Evolutionary conservation across 2,329 filamentous ascomycete species (phyloP).

Genomic region (Diaporthe aspalathi): DNA sequence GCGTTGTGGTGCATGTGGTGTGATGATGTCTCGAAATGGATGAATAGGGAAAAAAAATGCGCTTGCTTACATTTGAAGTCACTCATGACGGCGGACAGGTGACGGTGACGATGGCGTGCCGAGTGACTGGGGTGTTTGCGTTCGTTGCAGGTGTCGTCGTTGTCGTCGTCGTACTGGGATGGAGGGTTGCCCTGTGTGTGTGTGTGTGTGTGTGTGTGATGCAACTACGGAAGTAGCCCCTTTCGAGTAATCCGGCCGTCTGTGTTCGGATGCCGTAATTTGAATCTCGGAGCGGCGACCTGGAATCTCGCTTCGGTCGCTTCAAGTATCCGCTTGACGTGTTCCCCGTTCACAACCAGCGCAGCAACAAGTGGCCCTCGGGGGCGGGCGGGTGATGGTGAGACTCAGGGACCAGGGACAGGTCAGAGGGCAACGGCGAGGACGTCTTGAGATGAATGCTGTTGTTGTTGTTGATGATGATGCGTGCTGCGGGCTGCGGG

Average conservation of each 20-base stretch:
- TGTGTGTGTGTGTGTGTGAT: no score
- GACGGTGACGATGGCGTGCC: conserved; percentile 1
- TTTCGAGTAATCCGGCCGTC: conserved; percentile 22
- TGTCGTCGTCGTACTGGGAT: conserved; percentile 14
- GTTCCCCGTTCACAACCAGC: conserved; percentile 3
- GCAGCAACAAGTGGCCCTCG: conserved; percentile 4
- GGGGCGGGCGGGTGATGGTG: neutral
- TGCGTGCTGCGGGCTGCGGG: neutral
- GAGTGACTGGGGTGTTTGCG: neutral
- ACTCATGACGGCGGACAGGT: conserved; percentile 6
- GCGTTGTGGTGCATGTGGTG: neutral
- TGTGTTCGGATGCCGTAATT: conserved; percentile 30
- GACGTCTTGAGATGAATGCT: neutral
- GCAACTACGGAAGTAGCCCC: conserved; percentile 30
- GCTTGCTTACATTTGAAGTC: conserved; percentile 26
- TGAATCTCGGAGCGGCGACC: conserved; percentile 21
- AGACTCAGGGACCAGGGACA: neutral
- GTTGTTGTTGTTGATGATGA: no score
- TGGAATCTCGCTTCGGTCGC: conserved; percentile 34
- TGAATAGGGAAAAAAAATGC: neutral
- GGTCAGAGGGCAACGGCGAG: neutral
- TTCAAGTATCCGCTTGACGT: conserved; percentile 17
- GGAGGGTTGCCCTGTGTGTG: conserved; percentile 11
- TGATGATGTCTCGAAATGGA: conserved; percentile 10
- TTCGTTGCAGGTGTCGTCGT: neutral